These are phyloP conservation scores for Achaetomium macrosporum DNA, from an alignment of 2,329 filamentous ascomycete species.

Conservation along the genomic window DNA sequence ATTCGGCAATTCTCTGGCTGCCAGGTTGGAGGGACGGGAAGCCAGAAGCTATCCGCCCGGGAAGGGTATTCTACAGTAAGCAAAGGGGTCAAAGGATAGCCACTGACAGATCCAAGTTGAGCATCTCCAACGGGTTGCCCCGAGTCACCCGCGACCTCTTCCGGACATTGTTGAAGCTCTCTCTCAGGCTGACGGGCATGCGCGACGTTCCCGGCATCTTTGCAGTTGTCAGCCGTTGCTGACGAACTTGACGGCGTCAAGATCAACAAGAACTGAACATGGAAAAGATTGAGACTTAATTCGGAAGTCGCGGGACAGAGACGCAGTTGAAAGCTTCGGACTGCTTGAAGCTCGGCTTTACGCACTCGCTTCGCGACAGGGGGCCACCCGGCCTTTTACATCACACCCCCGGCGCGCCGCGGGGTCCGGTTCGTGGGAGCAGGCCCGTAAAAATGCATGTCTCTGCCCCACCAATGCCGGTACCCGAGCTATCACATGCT, in stretches of 20 bases:
- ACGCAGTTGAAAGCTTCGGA: no score
- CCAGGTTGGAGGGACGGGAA: background rate
- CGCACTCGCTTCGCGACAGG: background rate
- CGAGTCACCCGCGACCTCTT: conserved; percentile 46
- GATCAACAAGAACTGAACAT: background rate
- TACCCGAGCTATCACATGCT: conserved; percentile 25
- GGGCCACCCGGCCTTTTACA: conserved; percentile 8
- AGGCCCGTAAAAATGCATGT: background rate
- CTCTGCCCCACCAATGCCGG: conserved; percentile 13
- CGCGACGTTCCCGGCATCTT: conserved; percentile 61
- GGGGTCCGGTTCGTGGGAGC: background rate
- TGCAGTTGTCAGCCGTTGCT: background rate
- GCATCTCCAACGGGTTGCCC: conserved; percentile 49
- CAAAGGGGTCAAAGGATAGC: conserved; percentile 2
- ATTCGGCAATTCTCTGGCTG: background rate
- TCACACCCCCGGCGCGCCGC: conserved; percentile 7
- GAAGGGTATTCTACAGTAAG: background rate
- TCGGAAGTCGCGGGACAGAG: background rate
- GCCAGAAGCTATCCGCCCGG: background rate
- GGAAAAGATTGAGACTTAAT: background rate
- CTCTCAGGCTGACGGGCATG: conserved; percentile 65
- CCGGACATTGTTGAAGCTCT: conserved; percentile 53
- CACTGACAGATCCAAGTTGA: conserved; percentile 66
- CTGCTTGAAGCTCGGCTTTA: background rate
- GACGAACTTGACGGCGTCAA: conserved; percentile 1